These are phyloP conservation scores for Cicer cuneatum DNA, from an alignment of 306 rosid species.

Conservation along the genomic window DNA sequence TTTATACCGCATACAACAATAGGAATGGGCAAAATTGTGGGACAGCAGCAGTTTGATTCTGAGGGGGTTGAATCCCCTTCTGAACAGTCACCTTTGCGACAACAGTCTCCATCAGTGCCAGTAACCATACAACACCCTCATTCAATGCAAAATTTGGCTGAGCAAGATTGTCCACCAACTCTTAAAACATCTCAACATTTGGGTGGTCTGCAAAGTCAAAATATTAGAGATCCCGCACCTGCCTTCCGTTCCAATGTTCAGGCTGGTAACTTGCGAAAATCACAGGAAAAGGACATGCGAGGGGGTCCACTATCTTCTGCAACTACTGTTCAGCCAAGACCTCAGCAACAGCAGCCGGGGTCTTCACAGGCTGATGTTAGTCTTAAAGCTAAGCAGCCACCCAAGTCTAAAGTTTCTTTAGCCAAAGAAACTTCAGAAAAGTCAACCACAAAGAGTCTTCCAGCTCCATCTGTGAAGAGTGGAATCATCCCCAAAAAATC, in stretches of 20 bases:
- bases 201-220: slow-evolving; percentile 55
- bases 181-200: slow-evolving; percentile 57
- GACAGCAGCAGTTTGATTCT: slow-evolving; percentile 57
- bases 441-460: slow-evolving; percentile 65
- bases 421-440: slow-evolving; percentile 59
- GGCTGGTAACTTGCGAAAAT: slow-evolving; percentile 51
- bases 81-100: slow-evolving; percentile 62
- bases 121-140: slow-evolving; percentile 49
- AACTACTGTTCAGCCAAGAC: slow-evolving; percentile 55
- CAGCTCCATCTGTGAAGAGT: slow-evolving; percentile 78
- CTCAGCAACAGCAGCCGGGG: slow-evolving; percentile 47
- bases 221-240: slow-evolving; percentile 57
- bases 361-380: slow-evolving; percentile 54
- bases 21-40: slow-evolving; percentile 57
- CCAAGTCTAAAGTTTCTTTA: slow-evolving; percentile 48
- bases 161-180: slow-evolving; percentile 50
- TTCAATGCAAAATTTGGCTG: slow-evolving; percentile 58
- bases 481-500: slow-evolving; percentile 67
- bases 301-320: slow-evolving; percentile 55
- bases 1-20: slow-evolving; percentile 47
- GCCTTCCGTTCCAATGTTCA: slow-evolving; percentile 49
- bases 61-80: slow-evolving; percentile 62
- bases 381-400: slow-evolving; percentile 51
- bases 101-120: slow-evolving; percentile 57
- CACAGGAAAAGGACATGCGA: slow-evolving; percentile 60